phyloP scores from a whole-genome alignment of 192 early-diverging fungal species.

The Umbelopsis isabellina region DNA sequence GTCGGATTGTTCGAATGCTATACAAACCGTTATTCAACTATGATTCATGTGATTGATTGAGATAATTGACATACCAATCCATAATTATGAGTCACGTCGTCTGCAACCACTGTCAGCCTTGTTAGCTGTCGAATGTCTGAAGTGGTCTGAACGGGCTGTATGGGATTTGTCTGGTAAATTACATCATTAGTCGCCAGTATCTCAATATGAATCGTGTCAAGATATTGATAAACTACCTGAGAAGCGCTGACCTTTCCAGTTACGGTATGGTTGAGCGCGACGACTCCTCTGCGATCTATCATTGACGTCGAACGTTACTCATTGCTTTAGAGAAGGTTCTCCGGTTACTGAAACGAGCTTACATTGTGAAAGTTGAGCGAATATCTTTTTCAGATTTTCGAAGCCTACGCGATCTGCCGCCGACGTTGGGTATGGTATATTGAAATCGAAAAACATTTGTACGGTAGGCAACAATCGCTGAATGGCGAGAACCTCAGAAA shows the following conservation, averaged over 20 bases:
- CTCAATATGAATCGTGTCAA: not conserved
- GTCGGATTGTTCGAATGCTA: constrained; percentile 38
- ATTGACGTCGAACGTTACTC: too few relatives aligned
- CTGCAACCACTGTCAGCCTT: constrained; percentile 59
- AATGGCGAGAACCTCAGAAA: too few relatives aligned
- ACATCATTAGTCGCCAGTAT: not conserved
- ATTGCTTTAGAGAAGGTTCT: too few relatives aligned
- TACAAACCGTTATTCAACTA: constrained; percentile 15
- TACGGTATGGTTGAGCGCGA: constrained; percentile 56
- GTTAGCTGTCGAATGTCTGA: constrained; percentile 55
- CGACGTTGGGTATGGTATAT: constrained; percentile 48
- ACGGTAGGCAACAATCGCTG: too few relatives aligned
- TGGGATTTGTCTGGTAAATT: not conserved
- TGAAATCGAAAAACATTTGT: constrained; percentile 63
- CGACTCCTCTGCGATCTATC: constrained; percentile 62
- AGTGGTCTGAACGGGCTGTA: constrained; percentile 3
- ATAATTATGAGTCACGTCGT: constrained; percentile 60
- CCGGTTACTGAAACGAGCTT: not conserved
- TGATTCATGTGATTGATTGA: not conserved
- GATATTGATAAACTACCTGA: constrained; percentile 26
- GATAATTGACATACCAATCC: constrained; percentile 45
- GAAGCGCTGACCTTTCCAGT: constrained; percentile 47
- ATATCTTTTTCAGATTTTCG: constrained; percentile 46
- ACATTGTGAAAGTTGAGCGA: constrained; percentile 53
- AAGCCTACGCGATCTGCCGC: constrained; percentile 35